Percentiles rank a stretch among this genome's conserved stretches.
phyloP scores from a whole-genome alignment of 1,139 yeast genomes.

The Yamadazyma buinensis region DNA sequence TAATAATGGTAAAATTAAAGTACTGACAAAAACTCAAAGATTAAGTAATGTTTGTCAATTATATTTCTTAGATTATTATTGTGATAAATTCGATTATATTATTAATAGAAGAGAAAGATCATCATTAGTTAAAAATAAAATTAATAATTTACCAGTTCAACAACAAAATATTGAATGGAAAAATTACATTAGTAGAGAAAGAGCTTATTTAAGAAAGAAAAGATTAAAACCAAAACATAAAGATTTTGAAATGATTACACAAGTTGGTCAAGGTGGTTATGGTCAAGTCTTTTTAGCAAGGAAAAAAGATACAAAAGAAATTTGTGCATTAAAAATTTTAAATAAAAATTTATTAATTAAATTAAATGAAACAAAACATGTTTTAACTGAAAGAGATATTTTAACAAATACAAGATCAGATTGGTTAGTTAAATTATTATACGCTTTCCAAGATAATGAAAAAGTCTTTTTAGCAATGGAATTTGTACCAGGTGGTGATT shows the following conservation, averaged over 20 bases:
- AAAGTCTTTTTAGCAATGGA: conserved; percentile 97
- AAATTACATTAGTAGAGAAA: conserved; percentile 78
- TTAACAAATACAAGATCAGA: conserved; percentile 91
- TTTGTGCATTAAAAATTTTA: conserved; percentile 90
- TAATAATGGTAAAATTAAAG: conserved; percentile 35
- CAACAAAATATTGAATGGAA: conserved; percentile 73
- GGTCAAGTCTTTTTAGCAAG: conserved; percentile 96
- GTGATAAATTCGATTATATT: conserved; percentile 93
- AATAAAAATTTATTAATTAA: conserved; percentile 83
- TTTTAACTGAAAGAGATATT: conserved; percentile 92
- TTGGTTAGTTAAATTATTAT: conserved; percentile 90
- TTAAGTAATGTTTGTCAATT: conserved; percentile 80
- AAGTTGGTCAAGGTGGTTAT: conserved; percentile 99
- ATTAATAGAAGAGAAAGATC: conserved; percentile 81
- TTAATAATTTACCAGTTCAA: conserved; percentile 33
- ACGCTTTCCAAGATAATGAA: conserved; percentile 92
- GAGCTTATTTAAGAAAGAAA: conserved; percentile 80
- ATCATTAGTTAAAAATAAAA: conserved; percentile 57
- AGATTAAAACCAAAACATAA: conserved; percentile 90
- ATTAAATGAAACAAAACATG: conserved; percentile 93
- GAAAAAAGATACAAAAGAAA: conserved; percentile 90
- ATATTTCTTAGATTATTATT: conserved; percentile 90
- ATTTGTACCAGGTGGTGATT: conserved; percentile 98
- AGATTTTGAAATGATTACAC: conserved; percentile 94
- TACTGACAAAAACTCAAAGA: conserved; percentile 75